These are phyloP conservation scores for Solanum bulbocastanum DNA, from an alignment of 257 asterid species.

Conservation along the genomic window DNA sequence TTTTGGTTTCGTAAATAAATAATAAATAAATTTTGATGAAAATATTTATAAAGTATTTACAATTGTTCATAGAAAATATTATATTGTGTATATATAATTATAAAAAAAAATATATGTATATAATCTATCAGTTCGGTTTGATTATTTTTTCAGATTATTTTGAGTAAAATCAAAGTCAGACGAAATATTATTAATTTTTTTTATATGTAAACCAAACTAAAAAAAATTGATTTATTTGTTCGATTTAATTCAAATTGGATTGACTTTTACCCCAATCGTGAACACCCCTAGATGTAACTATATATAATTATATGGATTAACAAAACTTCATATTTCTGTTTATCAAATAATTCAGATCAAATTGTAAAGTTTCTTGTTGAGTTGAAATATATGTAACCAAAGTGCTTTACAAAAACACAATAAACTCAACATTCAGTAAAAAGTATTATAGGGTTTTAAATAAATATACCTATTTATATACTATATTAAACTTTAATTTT, in stretches of 20 bases:
- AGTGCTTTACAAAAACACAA: neutral
- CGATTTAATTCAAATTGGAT: neutral
- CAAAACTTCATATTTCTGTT: neutral
- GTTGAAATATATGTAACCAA: neutral
- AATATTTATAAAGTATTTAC: too few species aligned
- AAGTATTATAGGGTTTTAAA: neutral
- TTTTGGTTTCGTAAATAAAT: too few species aligned
- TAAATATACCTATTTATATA: too few species aligned
- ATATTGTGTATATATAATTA: too few species aligned
- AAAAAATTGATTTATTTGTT: too few species aligned
- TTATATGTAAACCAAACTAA: too few species aligned
- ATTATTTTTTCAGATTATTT: too few species aligned
- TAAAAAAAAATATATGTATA: too few species aligned
- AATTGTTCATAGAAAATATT: too few species aligned
- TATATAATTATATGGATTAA: neutral
- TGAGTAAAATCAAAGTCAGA: neutral
- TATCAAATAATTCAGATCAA: neutral
- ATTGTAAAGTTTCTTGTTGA: neutral
- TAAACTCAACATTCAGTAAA: neutral
- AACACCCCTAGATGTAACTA: neutral
- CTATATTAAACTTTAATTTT: too few species aligned
- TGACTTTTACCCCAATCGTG: neutral
- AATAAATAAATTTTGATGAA: too few species aligned
- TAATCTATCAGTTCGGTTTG: neutral
- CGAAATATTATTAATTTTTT: too few species aligned